Evolutionary conservation across 352 stramenopile species (phyloP).

Genomic region (Pythium brachiatum): DNA sequence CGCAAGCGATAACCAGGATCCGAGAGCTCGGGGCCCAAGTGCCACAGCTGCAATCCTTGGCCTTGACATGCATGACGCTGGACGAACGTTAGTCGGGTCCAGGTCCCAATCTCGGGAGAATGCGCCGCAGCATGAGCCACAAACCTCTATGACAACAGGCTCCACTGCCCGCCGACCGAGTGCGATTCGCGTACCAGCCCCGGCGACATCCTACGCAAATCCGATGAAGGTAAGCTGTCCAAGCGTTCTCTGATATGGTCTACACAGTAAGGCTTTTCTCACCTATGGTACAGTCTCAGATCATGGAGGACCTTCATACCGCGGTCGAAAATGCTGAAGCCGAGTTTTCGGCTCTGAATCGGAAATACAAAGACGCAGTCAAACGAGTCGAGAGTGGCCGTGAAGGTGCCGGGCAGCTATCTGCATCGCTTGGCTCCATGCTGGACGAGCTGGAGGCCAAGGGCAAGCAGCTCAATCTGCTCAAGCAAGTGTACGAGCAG

Average conservation of each 20-base stretch:
- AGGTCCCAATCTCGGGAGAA: neutral
- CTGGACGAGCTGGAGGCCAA: conserved; percentile 66
- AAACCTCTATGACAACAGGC: neutral
- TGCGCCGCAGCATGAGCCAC: neutral
- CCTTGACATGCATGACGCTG: neutral
- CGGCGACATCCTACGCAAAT: conserved; percentile 39
- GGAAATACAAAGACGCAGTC: conserved; percentile 18
- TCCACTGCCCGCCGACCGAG: conserved; percentile 17
- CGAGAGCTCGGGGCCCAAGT: neutral
- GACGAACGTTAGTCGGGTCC: conserved; percentile 7
- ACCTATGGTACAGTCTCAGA: conserved; percentile 30
- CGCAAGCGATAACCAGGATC: neutral
- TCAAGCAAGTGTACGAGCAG: conserved; percentile 63
- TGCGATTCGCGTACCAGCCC: conserved; percentile 41
- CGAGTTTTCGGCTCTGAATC: conserved; percentile 51
- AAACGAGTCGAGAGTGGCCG: conserved; percentile 9
- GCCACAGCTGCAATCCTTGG: conserved; percentile 18
- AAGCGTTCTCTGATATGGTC: neutral
- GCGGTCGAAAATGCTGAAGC: conserved; percentile 39
- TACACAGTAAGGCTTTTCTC: neutral
- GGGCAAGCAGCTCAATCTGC: conserved; percentile 61
- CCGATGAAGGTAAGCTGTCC: conserved; percentile 45
- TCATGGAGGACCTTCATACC: conserved; percentile 52
- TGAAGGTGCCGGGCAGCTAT: conserved; percentile 31
- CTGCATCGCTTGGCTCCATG: conserved; percentile 39